Conservation (phyloP, 2,329 filamentous ascomycete species). For the Diaporthe velutina region DNA sequence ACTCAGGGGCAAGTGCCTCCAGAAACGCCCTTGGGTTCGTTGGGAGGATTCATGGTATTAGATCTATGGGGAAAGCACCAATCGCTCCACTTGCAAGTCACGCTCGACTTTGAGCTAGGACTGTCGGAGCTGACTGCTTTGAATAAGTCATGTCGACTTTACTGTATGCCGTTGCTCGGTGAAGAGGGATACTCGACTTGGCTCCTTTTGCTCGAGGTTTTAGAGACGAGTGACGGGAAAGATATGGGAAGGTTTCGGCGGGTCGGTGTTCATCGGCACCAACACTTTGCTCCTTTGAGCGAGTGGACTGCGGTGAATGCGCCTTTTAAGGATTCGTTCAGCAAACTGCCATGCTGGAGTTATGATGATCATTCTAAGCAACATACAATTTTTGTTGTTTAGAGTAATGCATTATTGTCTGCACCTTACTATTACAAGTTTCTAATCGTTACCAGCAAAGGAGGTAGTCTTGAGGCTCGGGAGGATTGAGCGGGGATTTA, state of each 20-base stretch:
- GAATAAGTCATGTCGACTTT: not conserved
- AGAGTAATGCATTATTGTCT: not conserved
- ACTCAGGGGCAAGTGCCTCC: fast-evolving
- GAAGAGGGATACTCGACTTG: not conserved
- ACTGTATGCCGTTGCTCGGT: not conserved
- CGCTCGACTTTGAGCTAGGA: not conserved
- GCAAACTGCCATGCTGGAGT: not conserved
- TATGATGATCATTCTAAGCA: not conserved
- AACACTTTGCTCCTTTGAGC: not conserved
- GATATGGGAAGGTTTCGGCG: conserved; percentile 16
- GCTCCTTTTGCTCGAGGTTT: not conserved
- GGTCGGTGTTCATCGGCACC: not conserved
- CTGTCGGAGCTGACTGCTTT: not conserved
- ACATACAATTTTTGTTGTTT: not conserved
- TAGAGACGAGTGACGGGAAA: not conserved
- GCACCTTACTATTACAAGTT: no score
- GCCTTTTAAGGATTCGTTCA: not conserved
- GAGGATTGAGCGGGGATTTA: not conserved
- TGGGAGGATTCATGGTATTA: no score
- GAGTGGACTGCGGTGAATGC: not conserved
- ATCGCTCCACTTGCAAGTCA: not conserved
- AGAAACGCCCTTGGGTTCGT: no score
- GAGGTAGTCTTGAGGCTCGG: not conserved
- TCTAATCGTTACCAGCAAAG: no score
- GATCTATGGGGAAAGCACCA: not conserved